Evolutionary conservation across 176 grass and related monocot species (phyloP).

Genomic region (Oryza punctata): DNA sequence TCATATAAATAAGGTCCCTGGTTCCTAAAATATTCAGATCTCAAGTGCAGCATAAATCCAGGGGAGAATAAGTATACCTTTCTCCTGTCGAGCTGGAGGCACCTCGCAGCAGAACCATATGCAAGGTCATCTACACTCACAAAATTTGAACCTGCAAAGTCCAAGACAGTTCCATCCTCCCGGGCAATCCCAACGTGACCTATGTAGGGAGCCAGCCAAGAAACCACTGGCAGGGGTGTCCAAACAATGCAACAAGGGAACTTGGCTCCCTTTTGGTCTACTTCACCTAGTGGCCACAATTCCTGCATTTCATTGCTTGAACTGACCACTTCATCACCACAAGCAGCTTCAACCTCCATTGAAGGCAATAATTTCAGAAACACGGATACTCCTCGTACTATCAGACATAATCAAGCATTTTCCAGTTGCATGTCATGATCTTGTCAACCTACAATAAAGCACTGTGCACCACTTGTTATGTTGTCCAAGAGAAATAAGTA

Average conservation of each 20-base stretch:
- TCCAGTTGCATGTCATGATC: conserved; percentile 6
- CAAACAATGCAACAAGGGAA: conserved; percentile 85
- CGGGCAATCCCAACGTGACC: conserved; percentile 72
- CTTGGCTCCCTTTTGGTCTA: conserved; percentile 54
- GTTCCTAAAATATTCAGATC: background rate
- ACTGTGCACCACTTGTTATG: background rate
- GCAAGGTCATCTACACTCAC: conserved; percentile 63
- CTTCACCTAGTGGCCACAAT: conserved; percentile 51
- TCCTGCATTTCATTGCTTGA: conserved; percentile 30
- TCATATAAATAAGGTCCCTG: background rate
- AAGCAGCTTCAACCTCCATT: conserved; percentile 61
- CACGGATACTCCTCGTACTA: conserved; percentile 25
- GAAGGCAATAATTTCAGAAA: conserved; percentile 29
- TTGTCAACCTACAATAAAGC: conserved; percentile 29
- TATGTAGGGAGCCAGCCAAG: conserved; percentile 83
- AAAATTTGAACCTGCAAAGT: conserved; percentile 74
- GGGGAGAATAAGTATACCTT: conserved; percentile 41
- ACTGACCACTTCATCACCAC: conserved; percentile 28
- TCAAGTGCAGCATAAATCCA: background rate
- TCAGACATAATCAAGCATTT: conserved; percentile 11
- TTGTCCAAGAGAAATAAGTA: background rate
- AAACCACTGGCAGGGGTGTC: conserved; percentile 78
- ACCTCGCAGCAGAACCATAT: conserved; percentile 72
- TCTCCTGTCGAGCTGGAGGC: conserved; percentile 64
- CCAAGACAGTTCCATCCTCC: conserved; percentile 68